Evolutionary conservation across 495 filamentous ascomycete species (phyloP).

Genomic region (Penicillium herquei): DNA sequence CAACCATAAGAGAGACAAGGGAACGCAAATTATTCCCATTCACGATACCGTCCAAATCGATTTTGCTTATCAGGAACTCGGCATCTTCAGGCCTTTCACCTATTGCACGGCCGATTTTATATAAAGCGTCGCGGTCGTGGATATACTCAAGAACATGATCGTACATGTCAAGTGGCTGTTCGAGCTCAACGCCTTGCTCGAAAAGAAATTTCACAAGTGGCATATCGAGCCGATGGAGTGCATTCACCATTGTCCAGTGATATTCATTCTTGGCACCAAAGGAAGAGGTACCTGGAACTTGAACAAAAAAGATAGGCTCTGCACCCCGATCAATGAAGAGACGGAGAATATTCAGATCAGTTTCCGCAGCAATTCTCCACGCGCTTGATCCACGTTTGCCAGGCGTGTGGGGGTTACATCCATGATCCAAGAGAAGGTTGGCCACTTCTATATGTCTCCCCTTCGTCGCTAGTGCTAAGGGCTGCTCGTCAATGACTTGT

Average conservation of each 20-base stretch:
- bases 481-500: neutral
- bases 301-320: neutral
- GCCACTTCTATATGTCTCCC: neutral
- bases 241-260: neutral
- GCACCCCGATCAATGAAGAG: neutral
- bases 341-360: slow-evolving; percentile 1
- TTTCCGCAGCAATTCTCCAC: neutral
- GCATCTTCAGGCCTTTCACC: neutral
- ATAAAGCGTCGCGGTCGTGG: neutral
- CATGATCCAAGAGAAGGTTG: slow-evolving; percentile 2
- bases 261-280: neutral
- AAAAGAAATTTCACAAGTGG: neutral
- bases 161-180: neutral
- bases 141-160: neutral
- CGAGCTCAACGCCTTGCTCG: neutral
- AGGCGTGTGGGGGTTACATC: slow-evolving; percentile 1
- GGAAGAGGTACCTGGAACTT: neutral
- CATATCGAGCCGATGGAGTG: neutral
- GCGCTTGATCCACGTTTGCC: neutral
- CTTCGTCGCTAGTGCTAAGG: slow-evolving; percentile 1
- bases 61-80: neutral
- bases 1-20: neutral
- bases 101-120: neutral
- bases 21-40: neutral
- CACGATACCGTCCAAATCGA: neutral